Evolutionary conservation across 371 early-diverging fungal genomes (phyloP), one percentile per base, ranked within the genome.

Genomic region (Rhizopus microsporus): DNA sequence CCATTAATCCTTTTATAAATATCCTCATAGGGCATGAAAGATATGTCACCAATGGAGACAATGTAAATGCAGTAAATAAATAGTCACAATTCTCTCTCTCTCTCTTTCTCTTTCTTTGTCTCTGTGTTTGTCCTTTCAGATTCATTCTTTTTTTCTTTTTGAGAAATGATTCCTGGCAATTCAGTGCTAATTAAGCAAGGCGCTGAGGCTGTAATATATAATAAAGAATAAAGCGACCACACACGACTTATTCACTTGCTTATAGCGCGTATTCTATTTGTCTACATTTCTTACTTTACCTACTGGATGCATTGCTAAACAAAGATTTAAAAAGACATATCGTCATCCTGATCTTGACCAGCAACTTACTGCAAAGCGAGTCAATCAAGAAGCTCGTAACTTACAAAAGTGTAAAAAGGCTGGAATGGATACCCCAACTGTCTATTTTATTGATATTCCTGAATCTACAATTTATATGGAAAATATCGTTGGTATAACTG

Each of bases 281-380:
- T 56, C 61, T 37, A 53, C 61, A 2, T 65, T 61, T 40, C 59
- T 69, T 13, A 45, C 57, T 15, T 37, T 58, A 39, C 62, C 65
- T 5, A 35, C 64, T 23, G 65, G 69, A 9, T 80, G 80, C 62
- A 77, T 80, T 53, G 80, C 73, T 16, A 80, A 80, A 48, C 73
- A 96, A 68, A 82, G 98, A 32, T 96, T 96, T 70, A 78, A 81
- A 53, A 98, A 98, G 70, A 76, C 88, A 0, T 96, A 96, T 67
- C 84, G 98, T n/a, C 93, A 93, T 59, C 94, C 95, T 3, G 83
- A 84, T 33, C 86, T 97, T 37, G 97, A 96, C 68, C 85, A 84
- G 37, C 89, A 90, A 55, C 66, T 96, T 30, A 95, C 94, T 0
- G 60, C 80, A 4, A 68, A 85, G 44, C 83, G 96, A 29, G 88